Percentiles rank a stretch among this genome's conserved stretches.
phyloP scores from a whole-genome alignment of 352 stramenopile species.

The Salisapilia sapeloensis region DNA sequence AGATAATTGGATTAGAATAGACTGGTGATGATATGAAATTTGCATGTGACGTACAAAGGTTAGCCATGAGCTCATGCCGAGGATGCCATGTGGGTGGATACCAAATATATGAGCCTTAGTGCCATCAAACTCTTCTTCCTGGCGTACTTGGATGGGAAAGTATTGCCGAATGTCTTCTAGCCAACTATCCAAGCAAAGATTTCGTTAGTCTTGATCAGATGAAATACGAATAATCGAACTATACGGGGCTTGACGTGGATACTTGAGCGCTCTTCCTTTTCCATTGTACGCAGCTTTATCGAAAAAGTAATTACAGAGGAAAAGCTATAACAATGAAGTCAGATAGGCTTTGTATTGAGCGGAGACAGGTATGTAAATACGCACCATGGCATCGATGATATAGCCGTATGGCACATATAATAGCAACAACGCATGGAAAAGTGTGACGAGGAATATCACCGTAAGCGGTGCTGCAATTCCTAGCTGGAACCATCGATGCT shows the following conservation, averaged over 20 bases:
- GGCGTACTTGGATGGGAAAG: conserved; percentile 16
- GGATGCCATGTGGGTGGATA: conserved; percentile 30
- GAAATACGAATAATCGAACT: conserved; percentile 3
- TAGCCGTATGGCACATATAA: conserved; percentile 9
- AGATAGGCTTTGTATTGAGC: not conserved
- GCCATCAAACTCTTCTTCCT: conserved; percentile 20
- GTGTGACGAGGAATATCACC: too few relatives aligned
- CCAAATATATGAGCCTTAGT: conserved; percentile 19
- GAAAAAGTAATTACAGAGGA: conserved; percentile 11
- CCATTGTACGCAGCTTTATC: conserved; percentile 23
- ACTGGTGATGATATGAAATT: not conserved
- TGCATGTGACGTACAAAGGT: conserved; percentile 11
- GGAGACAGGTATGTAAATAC: conserved; percentile 1
- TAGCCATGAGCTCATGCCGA: conserved; percentile 26
- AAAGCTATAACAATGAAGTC: conserved; percentile 5
- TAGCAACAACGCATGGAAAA: too few relatives aligned
- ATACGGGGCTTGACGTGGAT: conserved; percentile 12
- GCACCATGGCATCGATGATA: conserved; percentile 7
- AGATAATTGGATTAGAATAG: too few relatives aligned
- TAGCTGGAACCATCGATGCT: too few relatives aligned
- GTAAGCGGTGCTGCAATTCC: too few relatives aligned
- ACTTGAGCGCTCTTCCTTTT: conserved; percentile 11
- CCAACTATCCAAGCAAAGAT: conserved; percentile 8
- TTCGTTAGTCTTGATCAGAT: not conserved
- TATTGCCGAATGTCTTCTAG: conserved; percentile 19